A percentile compares a stretch with the other conserved stretches of the same genome.
These are phyloP conservation scores for Kentomonas sorsogonicus DNA, from an alignment of 208 protist genomes.

Conservation along the genomic window DNA sequence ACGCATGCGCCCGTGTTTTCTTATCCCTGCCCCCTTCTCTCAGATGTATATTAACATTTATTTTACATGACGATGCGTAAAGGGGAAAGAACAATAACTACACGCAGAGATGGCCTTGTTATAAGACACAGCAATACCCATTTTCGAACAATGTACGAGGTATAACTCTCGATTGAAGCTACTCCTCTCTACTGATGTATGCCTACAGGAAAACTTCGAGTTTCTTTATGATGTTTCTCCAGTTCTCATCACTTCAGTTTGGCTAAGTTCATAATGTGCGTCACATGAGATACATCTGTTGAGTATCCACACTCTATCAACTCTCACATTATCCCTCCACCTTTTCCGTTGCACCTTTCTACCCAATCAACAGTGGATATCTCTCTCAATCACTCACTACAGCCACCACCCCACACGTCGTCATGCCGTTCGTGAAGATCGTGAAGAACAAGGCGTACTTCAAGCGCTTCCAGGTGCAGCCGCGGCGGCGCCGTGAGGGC, in stretches of 20 bases:
- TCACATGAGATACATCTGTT: not conserved
- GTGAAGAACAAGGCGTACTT: constrained; percentile 96
- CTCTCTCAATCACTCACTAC: not conserved
- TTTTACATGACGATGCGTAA: not conserved
- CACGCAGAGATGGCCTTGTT: not conserved
- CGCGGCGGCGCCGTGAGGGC: constrained; percentile 94
- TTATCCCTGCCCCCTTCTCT: not conserved
- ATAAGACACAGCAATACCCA: not conserved
- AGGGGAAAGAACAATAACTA: not conserved
- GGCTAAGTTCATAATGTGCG: not conserved
- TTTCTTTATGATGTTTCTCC: constrained; percentile 11
- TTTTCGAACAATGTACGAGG: too few species aligned
- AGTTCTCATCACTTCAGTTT: not conserved
- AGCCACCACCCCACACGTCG: not conserved
- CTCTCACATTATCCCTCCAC: too few species aligned
- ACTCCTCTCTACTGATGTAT: not conserved
- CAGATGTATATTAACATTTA: not conserved
- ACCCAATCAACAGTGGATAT: not conserved
- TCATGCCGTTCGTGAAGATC: constrained; percentile 86
- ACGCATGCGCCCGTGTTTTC: constrained; percentile 7
- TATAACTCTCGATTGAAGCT: too few species aligned
- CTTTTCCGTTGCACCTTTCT: constrained; percentile 1
- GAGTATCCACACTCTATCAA: not conserved
- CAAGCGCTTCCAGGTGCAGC: constrained; percentile 98
- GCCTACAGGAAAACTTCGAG: not conserved